Evolutionary conservation across 1,284 basidiomycete genomes (phyloP).

Genomic region (Fomitopsis betulina): DNA sequence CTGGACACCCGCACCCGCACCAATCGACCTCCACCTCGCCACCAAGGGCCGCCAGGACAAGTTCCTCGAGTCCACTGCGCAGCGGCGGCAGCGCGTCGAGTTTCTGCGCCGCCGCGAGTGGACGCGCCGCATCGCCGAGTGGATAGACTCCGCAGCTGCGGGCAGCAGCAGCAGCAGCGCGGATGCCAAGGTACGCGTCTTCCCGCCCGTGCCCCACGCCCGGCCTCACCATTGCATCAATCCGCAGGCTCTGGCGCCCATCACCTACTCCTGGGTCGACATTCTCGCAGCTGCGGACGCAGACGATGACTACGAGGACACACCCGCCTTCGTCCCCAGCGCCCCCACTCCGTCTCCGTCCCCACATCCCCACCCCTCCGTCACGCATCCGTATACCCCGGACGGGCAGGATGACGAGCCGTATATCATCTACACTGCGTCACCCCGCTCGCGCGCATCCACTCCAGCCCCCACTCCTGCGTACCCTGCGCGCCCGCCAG

Average conservation of each 20-base stretch:
- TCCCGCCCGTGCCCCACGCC: not conserved
- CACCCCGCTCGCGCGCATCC: constrained; percentile 12
- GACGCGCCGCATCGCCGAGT: constrained; percentile 27
- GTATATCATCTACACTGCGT: constrained; percentile 24
- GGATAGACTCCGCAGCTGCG: constrained; percentile 23
- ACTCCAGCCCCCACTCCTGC: not conserved
- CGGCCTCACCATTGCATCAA: not conserved
- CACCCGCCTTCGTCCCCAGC: not conserved
- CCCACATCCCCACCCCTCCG: not conserved
- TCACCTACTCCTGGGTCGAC: constrained; percentile 20
- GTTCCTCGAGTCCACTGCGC: constrained; percentile 23
- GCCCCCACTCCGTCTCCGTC: constrained; percentile 7
- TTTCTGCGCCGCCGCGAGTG: constrained; percentile 30
- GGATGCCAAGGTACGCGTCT: constrained; percentile 4
- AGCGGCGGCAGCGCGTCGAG: constrained; percentile 27
- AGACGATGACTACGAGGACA: constrained; percentile 8
- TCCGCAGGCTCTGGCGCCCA: not conserved
- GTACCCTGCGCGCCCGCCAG: constrained; percentile 9
- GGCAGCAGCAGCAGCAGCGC: not conserved
- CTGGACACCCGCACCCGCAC: not conserved
- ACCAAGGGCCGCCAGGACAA: constrained; percentile 12
- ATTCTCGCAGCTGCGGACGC: constrained; percentile 15
- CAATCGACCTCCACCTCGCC: not conserved
- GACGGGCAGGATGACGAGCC: constrained; percentile 18
- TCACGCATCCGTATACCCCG: constrained; percentile 12